Evolutionary conservation across 2,329 filamentous ascomycete species (phyloP), one percentile per base, ranked within the genome.

Genomic region (Seiridium cupressi): DNA sequence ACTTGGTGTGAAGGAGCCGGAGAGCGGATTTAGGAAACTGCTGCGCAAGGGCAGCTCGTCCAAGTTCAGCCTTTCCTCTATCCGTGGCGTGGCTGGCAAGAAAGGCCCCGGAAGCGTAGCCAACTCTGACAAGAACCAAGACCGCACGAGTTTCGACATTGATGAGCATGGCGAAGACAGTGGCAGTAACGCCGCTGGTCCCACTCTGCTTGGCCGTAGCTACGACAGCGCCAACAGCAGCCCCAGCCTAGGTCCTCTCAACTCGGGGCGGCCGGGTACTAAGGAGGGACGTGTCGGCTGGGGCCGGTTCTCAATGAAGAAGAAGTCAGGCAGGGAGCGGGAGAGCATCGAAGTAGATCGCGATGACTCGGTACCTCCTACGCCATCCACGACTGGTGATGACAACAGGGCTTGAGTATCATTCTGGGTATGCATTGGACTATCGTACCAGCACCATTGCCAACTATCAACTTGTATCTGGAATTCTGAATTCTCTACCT

Each of bases 41-140:
- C 82, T 89, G 59, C 83, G 86, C 38, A 89, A 89, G 74, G 84
- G 86, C 55, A 88, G 84, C 70, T 86, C 85, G 5, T 81, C 84
- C 72, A 89, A 89, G 74, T 89, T 89, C 70, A 85, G 84, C 70
- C 76, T 88, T 61, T 81, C 85, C 10, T 85, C 84, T 1, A 70
- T 73, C 34, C 69, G 54, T 72, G 84, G 60, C 68, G 83, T 71
- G 62, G 78, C 70, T 26, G 78, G 79, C 56, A 89, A 88, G 77
- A 88, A 87, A 67, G 83, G 82, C 3, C 77, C 82, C 5, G 80
- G 84, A 53, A 87, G 84, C 69, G 78, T 81, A 13, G 79, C 80
- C 54, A 82, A 84, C 65, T 85, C 83, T 56, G 85, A 88, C 58
- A 81, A 81, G 69, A 85, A 84, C 61, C 76, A 76, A 5, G 84